Conservation (phyloP, 2,329 filamentous ascomycete species). For the Passalora sequoiae region DNA sequence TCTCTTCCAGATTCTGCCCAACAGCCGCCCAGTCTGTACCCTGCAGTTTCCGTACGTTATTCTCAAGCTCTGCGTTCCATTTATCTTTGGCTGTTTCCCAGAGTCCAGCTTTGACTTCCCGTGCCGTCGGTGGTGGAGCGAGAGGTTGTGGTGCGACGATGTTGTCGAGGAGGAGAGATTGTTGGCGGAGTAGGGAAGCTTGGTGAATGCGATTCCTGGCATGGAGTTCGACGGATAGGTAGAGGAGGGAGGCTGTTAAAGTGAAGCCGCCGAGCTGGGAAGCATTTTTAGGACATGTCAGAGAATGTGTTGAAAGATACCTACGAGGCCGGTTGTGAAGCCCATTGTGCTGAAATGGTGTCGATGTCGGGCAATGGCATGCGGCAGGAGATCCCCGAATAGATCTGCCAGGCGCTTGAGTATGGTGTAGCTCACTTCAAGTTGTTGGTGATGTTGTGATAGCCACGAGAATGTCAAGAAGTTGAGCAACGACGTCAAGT, state of each 20-base stretch:
- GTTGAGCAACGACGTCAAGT: too few species aligned
- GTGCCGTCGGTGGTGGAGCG: constrained; percentile 35
- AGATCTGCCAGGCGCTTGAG: too few species aligned
- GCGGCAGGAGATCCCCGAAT: too few species aligned
- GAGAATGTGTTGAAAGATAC: constrained; percentile 11
- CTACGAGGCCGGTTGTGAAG: constrained; percentile 50
- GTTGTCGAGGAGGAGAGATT: constrained; percentile 40
- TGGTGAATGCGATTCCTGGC: constrained; percentile 44
- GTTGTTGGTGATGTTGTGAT: too few species aligned
- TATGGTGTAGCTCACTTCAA: not conserved
- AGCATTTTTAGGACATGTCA: not conserved
- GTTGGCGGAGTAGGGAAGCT: constrained; percentile 43
- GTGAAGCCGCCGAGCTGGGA: constrained; percentile 47
- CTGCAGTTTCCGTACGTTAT: constrained; percentile 40
- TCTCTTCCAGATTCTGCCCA: constrained; percentile 37
- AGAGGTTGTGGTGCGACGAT: constrained; percentile 42
- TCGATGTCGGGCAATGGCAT: not conserved
- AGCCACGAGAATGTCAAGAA: too few species aligned
- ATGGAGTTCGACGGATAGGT: constrained; percentile 40
- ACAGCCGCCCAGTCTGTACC: constrained; percentile 42
- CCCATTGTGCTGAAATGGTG: constrained; percentile 31
- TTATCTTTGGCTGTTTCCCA: constrained; percentile 46
- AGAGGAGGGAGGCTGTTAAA: constrained; percentile 44
- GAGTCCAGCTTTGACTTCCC: constrained; percentile 39
- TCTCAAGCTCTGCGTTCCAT: constrained; percentile 47